A percentile compares a stretch with the other conserved stretches of the same genome.
Evolutionary conservation across 2,329 filamentous ascomycete species (phyloP).

Genomic region (Penicillium glabrum): DNA sequence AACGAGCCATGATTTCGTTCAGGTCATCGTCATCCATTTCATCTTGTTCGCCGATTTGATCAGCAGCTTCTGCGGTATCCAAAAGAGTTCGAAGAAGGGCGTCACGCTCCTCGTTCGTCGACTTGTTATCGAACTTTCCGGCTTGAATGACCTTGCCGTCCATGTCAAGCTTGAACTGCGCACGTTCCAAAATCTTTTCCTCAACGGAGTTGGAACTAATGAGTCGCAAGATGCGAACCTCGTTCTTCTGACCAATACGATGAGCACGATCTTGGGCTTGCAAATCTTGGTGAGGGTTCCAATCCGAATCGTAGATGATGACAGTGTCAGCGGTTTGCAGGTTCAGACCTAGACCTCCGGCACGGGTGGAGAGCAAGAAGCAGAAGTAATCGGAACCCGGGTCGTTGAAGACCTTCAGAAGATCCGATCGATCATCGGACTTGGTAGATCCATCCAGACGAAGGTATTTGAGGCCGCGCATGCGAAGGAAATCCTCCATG

Average conservation of each 20-base stretch:
- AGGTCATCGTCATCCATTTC: slow-evolving; percentile 99
- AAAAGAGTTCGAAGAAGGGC: slow-evolving; percentile 92
- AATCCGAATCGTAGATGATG: slow-evolving; percentile 99
- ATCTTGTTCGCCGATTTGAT: slow-evolving; percentile 78
- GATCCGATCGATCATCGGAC: slow-evolving; percentile 90
- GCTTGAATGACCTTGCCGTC: slow-evolving; percentile 99
- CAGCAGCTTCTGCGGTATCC: slow-evolving; percentile 71
- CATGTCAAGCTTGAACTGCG: slow-evolving; percentile 98
- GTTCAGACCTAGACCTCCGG: slow-evolving; percentile 95
- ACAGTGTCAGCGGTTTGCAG: slow-evolving; percentile 97
- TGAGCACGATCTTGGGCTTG: slow-evolving; percentile 99
- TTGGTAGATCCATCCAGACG: slow-evolving; percentile 96
- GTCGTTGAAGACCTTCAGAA: slow-evolving; percentile 85
- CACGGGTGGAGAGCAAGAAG: slow-evolving; percentile 97
- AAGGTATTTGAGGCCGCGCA: slow-evolving; percentile 79
- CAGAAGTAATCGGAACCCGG: slow-evolving; percentile 93
- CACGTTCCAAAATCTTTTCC: slow-evolving; percentile 96
- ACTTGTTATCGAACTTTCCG: slow-evolving; percentile 99
- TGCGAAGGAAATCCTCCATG: slow-evolving; percentile 96
- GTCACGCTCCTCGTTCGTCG: slow-evolving; percentile 96
- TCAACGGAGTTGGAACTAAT: slow-evolving; percentile 98
- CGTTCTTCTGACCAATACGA: slow-evolving; percentile 99
- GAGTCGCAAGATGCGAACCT: slow-evolving; percentile 91
- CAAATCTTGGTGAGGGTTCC: slow-evolving; percentile 99
- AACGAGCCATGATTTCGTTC: slow-evolving; percentile 90